phyloP scores from a whole-genome alignment of 441 rosid species.

The Biscutella auriculata region DNA sequence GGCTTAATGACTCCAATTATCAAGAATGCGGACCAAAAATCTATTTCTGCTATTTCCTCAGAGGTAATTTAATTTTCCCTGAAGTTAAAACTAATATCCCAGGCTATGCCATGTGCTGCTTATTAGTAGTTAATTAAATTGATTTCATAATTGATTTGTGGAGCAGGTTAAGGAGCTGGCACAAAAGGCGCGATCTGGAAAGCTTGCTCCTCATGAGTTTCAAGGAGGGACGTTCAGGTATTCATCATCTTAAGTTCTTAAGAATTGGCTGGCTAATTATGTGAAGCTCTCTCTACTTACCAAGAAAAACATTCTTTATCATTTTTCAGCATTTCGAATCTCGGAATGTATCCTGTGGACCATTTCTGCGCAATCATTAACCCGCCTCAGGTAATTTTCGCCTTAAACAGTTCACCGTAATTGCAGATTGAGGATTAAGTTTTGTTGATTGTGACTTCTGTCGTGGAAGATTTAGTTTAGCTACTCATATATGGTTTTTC shows the following conservation, averaged over 20 bases:
- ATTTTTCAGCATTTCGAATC: slow-evolving; percentile 82
- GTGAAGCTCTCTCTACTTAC: slow-evolving; percentile 8
- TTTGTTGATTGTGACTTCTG: background rate
- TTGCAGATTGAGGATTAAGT: background rate
- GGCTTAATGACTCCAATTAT: slow-evolving; percentile 95
- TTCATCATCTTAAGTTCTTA: background rate
- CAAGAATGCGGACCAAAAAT: slow-evolving; percentile 86
- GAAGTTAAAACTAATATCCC: background rate
- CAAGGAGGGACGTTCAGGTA: slow-evolving; percentile 98
- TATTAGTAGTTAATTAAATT: background rate
- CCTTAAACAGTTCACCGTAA: background rate
- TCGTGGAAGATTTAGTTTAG: background rate
- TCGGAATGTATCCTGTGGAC: slow-evolving; percentile 97
- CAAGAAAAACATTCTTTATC: slow-evolving; percentile 1
- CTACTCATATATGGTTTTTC: background rate
- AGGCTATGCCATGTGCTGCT: background rate
- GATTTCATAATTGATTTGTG: background rate
- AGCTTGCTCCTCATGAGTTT: slow-evolving; percentile 80
- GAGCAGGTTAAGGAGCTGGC: slow-evolving; percentile 88
- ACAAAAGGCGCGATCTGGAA: slow-evolving; percentile 84
- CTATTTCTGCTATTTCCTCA: slow-evolving; percentile 65
- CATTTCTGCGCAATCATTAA: slow-evolving; percentile 84
- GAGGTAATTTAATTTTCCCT: slow-evolving; percentile 41
- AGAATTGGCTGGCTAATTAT: background rate
- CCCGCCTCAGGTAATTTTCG: slow-evolving; percentile 74